Base-by-base conservation (phyloP, 768 basidiomycete species). In the Serendipita sp. region DNA sequence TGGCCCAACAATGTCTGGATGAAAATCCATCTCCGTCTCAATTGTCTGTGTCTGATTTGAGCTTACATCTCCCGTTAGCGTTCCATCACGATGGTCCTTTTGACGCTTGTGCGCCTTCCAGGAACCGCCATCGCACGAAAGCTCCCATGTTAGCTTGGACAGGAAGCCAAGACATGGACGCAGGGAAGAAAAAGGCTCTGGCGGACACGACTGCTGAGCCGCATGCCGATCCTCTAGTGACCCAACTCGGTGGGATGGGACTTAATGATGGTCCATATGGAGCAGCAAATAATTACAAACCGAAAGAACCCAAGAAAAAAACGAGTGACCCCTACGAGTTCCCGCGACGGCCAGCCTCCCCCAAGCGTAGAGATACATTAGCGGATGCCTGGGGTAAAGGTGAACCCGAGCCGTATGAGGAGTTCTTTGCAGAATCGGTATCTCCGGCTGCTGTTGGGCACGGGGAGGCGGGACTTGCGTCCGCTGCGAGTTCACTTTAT, bases 321-420 rank as follows among this genome's bases (percentile, higher is more conserved):
- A 58, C 22, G 20, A 58, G 28, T 9, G 53, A 58, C 30, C 11
- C 80, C 51, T 79, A 80, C 61, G 79, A 81, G 64, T 79, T 80
- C 41, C 22, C 41, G n/a, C n/a, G 38, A 60, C 61, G 61, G 13
- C 61, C 38, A 24, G 31, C 61, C 42, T 62, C 7, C 82, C 84
- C 34, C 90, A 89, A 88, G 74, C 88, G 88, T 69, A 84, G 88
- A 34, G 88, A 92, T 67, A 88, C 87, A 41, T 84, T 93, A 64
- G 90, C 90, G 50, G 90, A 92, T 72, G 90, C 90, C 0, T 92
- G 90, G 90, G 90, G 90, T 41, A 90, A 89, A 60, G 88, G 90
- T 67, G 90, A 92, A 68, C 90, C 90, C 3, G 90, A 93, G 69
- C 90, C 90, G 4, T 92, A 80, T 68, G 90, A 93, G 68, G 90